Conservation (phyloP, 78 protist species). For the Dictyostelium firmibasis region DNA sequence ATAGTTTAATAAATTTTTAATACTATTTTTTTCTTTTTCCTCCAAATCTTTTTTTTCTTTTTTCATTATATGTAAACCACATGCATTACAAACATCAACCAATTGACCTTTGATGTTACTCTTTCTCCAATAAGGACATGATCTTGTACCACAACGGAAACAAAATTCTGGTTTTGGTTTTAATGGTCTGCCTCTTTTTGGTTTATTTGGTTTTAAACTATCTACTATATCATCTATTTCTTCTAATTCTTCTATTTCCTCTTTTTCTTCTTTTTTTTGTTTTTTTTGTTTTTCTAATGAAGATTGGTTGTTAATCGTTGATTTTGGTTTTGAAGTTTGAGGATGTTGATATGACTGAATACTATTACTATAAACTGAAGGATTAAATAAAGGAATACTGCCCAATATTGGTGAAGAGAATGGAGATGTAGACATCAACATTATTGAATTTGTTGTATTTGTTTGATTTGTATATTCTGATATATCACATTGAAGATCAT, state of each 20-base stretch:
- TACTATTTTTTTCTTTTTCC: neutral
- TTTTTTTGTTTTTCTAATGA: neutral
- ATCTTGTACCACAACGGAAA: neutral
- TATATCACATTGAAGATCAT: neutral
- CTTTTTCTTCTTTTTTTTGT: neutral
- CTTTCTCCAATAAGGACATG: neutral
- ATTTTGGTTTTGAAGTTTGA: neutral
- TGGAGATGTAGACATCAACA: neutral
- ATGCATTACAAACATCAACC: slow-evolving; percentile 10
- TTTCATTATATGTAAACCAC: slow-evolving; percentile 9
- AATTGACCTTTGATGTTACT: neutral
- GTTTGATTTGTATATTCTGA: neutral
- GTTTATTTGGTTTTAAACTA: neutral
- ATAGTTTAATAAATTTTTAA: neutral
- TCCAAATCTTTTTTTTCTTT: neutral
- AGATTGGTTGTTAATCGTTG: neutral
- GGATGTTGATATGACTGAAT: too few relatives aligned
- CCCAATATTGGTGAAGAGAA: neutral
- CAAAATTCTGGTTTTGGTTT: neutral
- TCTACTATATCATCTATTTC: neutral
- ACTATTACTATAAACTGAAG: too few relatives aligned
- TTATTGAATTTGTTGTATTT: too few relatives aligned
- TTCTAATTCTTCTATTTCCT: neutral
- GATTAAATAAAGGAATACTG: too few relatives aligned
- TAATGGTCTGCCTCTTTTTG: neutral